phyloP scores from a whole-genome alignment of 192 early-diverging fungal genomes.

The Backusella westeae region DNA sequence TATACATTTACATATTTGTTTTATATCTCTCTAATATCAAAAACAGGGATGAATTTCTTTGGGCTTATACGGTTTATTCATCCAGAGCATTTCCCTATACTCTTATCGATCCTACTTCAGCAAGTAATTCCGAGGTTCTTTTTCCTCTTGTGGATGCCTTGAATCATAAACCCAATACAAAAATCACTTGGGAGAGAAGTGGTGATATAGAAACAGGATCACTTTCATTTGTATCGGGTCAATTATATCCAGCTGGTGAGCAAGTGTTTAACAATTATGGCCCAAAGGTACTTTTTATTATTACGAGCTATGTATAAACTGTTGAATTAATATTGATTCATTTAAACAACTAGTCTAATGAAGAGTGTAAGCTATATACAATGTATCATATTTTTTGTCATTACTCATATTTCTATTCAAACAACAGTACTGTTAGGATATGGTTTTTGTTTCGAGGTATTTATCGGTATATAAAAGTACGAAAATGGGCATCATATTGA shows the following conservation, averaged over 20 bases:
- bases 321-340: neutral
- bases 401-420: neutral
- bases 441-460: conserved; percentile 60
- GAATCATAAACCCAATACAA: conserved; percentile 59
- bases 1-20: neutral
- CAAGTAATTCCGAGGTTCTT: conserved; percentile 43
- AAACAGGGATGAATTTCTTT: conserved; percentile 53
- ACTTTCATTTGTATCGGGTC: conserved; percentile 44
- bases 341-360: conserved; percentile 49
- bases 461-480: neutral
- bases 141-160: conserved; percentile 64
- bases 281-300: conserved; percentile 49
- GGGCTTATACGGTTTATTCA: conserved; percentile 54
- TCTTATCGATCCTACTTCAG: conserved; percentile 43
- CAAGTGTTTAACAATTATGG: conserved; percentile 71
- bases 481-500: neutral
- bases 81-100: conserved; percentile 60
- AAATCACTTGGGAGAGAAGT: conserved; percentile 51
- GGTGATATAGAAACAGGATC: conserved; percentile 30
- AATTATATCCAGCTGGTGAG: conserved; percentile 34
- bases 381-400: neutral
- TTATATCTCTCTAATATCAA: neutral
- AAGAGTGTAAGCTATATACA: conserved; percentile 52
- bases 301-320: conserved; percentile 23
- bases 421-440: conserved; percentile 58